phyloP scores from a whole-genome alignment of 108 stramenopile genomes.

The Skeletonema costatum region DNA sequence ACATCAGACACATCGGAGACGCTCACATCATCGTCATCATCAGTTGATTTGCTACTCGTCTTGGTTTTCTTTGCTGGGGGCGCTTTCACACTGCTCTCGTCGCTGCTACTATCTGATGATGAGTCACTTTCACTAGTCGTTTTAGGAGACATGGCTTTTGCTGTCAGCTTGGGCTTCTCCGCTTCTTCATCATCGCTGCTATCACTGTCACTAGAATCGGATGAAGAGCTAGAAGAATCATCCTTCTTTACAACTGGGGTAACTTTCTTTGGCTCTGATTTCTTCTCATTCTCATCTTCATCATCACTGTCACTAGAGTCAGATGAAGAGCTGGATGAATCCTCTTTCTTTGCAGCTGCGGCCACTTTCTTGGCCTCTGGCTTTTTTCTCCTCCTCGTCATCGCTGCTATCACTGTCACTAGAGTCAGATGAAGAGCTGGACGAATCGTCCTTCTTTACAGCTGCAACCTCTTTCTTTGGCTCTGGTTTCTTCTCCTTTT shows the following conservation, averaged over 20 bases:
- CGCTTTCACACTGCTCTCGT: conserved; percentile 9
- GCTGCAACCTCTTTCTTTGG: not conserved
- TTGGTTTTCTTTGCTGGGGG: conserved; percentile 34
- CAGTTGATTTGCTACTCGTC: conserved; percentile 5
- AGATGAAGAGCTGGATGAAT: conserved; percentile 12
- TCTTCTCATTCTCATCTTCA: conserved; percentile 14
- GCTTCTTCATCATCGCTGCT: conserved; percentile 24
- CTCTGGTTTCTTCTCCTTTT: conserved; percentile 5
- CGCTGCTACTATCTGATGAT: conserved; percentile 20
- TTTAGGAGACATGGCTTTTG: conserved; percentile 18
- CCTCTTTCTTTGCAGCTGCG: conserved; percentile 12
- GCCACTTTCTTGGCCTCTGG: not conserved
- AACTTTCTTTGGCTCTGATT: not conserved
- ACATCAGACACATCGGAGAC: conserved; percentile 86
- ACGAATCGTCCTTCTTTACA: conserved; percentile 21
- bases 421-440: conserved; percentile 9
- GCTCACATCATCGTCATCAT: conserved; percentile 53
- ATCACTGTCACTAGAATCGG: conserved; percentile 28
- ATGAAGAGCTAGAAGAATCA: conserved; percentile 8
- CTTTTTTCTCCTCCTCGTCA: conserved; percentile 15
- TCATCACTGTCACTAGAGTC: conserved; percentile 3
- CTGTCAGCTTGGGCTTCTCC: not conserved
- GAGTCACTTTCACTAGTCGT: conserved; percentile 18
- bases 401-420: conserved; percentile 17
- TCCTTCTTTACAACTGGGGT: not conserved